Evolutionary conservation across 2,329 filamentous ascomycete species (phyloP).

Genomic region (Tolypocladium paradoxum): DNA sequence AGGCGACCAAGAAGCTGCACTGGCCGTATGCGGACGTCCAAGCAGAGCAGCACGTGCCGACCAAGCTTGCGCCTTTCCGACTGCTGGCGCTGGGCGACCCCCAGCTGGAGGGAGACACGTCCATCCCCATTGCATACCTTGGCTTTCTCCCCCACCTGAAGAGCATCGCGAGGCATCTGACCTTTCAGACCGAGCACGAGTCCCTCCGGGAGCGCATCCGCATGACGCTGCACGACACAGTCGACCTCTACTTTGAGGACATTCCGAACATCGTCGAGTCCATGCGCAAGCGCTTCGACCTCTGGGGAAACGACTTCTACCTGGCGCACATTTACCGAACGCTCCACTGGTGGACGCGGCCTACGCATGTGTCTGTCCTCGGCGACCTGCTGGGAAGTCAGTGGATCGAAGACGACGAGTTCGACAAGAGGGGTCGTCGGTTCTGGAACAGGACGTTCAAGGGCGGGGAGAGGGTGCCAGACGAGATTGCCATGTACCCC

Average conservation of each 20-base stretch:
- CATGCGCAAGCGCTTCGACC: constrained; percentile 69
- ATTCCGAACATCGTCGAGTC: constrained; percentile 55
- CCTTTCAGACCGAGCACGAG: constrained; percentile 32
- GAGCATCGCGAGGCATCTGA: constrained; percentile 33
- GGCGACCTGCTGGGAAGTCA: constrained; percentile 91
- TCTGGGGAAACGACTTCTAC: constrained; percentile 91
- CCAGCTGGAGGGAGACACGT: constrained; percentile 86
- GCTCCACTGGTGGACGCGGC: constrained; percentile 70
- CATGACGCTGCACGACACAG: constrained; percentile 43
- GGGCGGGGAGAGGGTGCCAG: constrained; percentile 53
- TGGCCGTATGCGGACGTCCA: constrained; percentile 22
- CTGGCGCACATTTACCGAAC: constrained; percentile 85
- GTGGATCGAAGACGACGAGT: constrained; percentile 84
- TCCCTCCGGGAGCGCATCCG: constrained; percentile 42
- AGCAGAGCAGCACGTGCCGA: constrained; percentile 10
- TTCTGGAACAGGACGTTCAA: constrained; percentile 76
- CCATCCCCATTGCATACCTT: constrained; percentile 52
- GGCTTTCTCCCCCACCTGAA: constrained; percentile 43
- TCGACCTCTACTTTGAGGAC: constrained; percentile 57
- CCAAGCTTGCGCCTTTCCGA: constrained; percentile 59
- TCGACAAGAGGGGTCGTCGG: constrained; percentile 57
- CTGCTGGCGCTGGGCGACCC: constrained; percentile 84
- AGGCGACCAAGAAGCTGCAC: constrained; percentile 28
- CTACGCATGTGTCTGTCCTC: constrained; percentile 79
- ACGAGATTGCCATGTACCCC: constrained; percentile 40